Evolutionary conservation across 208 protist species (phyloP).

Genomic region (Endotrypanum monterogeii): DNA sequence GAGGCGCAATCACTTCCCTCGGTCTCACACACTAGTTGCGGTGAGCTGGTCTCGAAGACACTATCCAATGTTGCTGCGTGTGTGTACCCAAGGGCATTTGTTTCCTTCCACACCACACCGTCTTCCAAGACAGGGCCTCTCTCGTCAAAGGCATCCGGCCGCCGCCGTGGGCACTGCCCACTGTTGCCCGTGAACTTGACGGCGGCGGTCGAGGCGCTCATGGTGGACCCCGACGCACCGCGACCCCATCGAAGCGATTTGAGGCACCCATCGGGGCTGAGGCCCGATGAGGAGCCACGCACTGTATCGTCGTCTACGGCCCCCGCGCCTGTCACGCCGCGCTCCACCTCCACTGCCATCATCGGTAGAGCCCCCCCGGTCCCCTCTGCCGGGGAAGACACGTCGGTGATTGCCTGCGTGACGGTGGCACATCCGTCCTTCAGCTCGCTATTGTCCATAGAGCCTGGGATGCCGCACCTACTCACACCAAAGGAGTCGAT

Average conservation of each 20-base stretch:
- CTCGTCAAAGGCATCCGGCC: neutral
- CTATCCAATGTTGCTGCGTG: neutral
- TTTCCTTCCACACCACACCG: neutral
- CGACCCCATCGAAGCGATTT: slow-evolving; percentile 1
- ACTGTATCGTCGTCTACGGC: neutral
- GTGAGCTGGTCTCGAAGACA: neutral
- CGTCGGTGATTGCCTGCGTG: neutral
- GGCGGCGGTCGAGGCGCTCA: slow-evolving; percentile 18
- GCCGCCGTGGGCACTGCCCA: neutral
- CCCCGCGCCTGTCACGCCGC: neutral
- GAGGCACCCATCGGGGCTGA: neutral
- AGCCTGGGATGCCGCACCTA: neutral
- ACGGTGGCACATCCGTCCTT: neutral
- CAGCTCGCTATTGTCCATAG: neutral
- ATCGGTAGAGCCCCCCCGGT: neutral
- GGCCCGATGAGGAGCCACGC: neutral
- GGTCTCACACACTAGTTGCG: neutral
- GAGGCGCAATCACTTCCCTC: neutral
- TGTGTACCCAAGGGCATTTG: neutral
- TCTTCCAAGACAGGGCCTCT: neutral
- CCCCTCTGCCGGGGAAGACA: slow-evolving; percentile 1
- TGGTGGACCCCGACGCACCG: slow-evolving; percentile 34
- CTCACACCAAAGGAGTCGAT: neutral
- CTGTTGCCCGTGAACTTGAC: neutral
- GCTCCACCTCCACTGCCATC: neutral